A percentile compares a stretch with the other conserved stretches of the same genome.
phyloP scores from a whole-genome alignment of 208 protist genomes.

The Crithidia bombi region DNA sequence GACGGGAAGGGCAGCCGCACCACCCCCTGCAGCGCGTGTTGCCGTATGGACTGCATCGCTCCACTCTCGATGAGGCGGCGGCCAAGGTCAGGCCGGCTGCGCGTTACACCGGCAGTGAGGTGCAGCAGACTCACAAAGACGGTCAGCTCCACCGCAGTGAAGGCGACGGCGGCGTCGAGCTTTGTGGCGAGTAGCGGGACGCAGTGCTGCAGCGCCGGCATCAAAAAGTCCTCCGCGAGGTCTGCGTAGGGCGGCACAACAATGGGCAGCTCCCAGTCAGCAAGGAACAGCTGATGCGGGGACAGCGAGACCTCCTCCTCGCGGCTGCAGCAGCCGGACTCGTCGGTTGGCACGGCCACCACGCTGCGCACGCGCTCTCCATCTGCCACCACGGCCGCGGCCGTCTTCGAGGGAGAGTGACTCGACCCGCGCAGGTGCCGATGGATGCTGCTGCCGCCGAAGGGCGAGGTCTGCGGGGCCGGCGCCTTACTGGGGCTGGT shows the following conservation, averaged over 20 bases:
- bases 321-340: background rate
- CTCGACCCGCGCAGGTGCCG: constrained; percentile 27
- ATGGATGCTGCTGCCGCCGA: background rate
- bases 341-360: constrained; percentile 25
- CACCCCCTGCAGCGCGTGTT: constrained; percentile 42
- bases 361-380: constrained; percentile 24
- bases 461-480: background rate
- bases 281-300: constrained; percentile 24
- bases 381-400: constrained; percentile 18
- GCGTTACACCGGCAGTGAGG: constrained; percentile 44
- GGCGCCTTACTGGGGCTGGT: background rate
- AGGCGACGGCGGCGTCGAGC: constrained; percentile 12
- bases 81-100: constrained; percentile 43
- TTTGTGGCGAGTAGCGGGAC: constrained; percentile 22
- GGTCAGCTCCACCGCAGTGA: constrained; percentile 34
- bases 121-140: constrained; percentile 43
- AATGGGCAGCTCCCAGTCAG: constrained; percentile 13
- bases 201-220: constrained; percentile 31
- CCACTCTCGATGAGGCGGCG: constrained; percentile 51
- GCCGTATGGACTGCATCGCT: constrained; percentile 40
- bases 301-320: constrained; percentile 30
- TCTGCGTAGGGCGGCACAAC: constrained; percentile 29
- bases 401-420: constrained; percentile 7
- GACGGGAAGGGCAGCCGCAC: constrained; percentile 57
- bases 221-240: constrained; percentile 36